These are phyloP conservation scores for Helicocarpus griseus DNA, from an alignment of 2,329 filamentous ascomycete genomes.

Conservation along the genomic window DNA sequence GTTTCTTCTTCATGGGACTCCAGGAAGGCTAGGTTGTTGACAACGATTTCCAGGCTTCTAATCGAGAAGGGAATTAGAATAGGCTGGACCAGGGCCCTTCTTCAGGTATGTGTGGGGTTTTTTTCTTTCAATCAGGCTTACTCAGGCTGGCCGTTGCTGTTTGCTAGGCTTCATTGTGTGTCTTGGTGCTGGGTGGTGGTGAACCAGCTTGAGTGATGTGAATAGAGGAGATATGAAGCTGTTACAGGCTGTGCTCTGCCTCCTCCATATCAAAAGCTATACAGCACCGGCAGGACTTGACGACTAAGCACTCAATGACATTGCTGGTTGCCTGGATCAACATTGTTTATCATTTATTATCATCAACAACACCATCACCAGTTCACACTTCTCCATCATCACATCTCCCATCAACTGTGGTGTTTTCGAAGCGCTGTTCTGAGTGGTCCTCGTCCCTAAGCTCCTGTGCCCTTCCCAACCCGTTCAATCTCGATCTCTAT, in stretches of 20 bases:
- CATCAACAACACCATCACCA: neutral
- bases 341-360: no score
- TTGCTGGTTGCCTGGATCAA: no score
- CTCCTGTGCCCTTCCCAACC: neutral
- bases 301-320: constrained; percentile 11
- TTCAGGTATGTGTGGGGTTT: neutral
- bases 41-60: neutral
- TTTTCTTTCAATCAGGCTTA: neutral
- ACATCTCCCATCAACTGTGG: neutral
- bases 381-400: neutral
- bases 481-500: neutral
- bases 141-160: neutral
- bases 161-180: neutral
- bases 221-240: neutral
- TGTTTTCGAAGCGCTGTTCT: neutral
- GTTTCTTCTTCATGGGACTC: neutral
- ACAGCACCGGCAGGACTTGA: no score
- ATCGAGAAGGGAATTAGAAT: neutral
- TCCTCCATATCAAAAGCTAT: neutral
- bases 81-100: neutral
- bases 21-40: constrained; percentile 1
- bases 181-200: neutral
- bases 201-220: neutral
- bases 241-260: neutral
- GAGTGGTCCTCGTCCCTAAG: neutral